phyloP scores from a whole-genome alignment of 179 eudicot species.

The Spergularia azorica region DNA sequence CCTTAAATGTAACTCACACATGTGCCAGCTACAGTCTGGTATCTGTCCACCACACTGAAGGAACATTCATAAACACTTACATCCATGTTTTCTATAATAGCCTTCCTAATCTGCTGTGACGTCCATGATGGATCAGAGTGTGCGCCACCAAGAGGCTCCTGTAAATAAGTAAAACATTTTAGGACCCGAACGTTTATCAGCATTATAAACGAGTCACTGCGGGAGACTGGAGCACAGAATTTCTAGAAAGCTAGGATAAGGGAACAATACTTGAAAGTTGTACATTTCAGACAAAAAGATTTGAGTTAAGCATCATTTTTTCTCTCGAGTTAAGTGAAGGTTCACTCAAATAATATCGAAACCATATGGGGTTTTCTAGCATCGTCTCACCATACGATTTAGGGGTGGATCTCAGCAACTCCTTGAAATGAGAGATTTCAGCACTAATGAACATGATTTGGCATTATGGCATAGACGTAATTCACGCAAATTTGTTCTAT shows the following conservation, averaged over 20 bases:
- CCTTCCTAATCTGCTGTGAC: conserved; percentile 79
- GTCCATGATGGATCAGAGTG: conserved; percentile 95
- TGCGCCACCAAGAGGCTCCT: conserved; percentile 99
- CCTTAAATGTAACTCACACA: neutral
- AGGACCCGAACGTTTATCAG: neutral
- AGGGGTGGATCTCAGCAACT: neutral
- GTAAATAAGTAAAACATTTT: conserved; percentile 20
- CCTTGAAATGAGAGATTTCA: too few species aligned
- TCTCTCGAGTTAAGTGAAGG: neutral
- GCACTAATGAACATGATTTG: neutral
- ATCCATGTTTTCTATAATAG: conserved; percentile 77
- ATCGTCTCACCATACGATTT: neutral
- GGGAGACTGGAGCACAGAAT: neutral
- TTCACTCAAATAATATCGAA: too few species aligned
- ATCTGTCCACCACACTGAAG: neutral
- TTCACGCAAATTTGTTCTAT: too few species aligned
- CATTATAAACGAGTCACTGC: neutral
- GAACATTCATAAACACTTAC: conserved; percentile 47
- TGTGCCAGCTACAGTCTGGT: neutral
- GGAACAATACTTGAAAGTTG: neutral
- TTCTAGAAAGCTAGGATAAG: neutral
- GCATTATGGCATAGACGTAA: neutral
- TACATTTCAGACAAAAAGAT: neutral
- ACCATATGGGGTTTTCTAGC: too few species aligned
- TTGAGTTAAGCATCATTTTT: neutral